A percentile compares a stretch with the other conserved stretches of the same genome.
These are phyloP conservation scores for Malassezia equina DNA, from an alignment of 1,284 basidiomycete species.

Conservation along the genomic window DNA sequence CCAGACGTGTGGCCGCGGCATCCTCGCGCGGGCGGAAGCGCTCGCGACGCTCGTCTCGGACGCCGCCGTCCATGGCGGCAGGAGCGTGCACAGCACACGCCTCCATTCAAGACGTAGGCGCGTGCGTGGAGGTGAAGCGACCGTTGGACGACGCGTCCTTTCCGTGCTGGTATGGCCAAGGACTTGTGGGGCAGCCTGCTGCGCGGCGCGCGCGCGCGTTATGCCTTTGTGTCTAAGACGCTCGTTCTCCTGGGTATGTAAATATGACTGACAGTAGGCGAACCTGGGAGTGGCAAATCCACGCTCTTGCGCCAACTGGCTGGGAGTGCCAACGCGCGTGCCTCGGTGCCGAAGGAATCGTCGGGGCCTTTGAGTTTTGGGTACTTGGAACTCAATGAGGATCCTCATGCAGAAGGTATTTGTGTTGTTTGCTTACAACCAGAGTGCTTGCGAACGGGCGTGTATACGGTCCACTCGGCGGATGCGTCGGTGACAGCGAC, in stretches of 20 bases:
- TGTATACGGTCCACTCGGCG: conserved; percentile 77
- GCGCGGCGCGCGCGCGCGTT: not conserved
- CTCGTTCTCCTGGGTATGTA: conserved; percentile 12
- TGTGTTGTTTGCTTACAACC: not conserved
- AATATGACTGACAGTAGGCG: conserved; percentile 2
- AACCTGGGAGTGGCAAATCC: conserved; percentile 12
- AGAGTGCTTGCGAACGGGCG: conserved; percentile 55
- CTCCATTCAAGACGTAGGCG: conserved; percentile 2
- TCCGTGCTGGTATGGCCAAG: not conserved
- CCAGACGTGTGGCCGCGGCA: conserved; percentile 3
- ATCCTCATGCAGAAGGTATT: conserved; percentile 31
- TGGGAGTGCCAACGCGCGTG: not conserved
- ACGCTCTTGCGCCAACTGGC: conserved; percentile 5
- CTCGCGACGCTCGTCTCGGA: conserved; percentile 12
- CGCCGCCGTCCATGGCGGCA: conserved; percentile 9
- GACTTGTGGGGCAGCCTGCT: conserved; percentile 11
- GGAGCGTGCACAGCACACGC: conserved; percentile 5
- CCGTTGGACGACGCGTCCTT: not conserved
- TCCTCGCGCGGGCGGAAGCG: conserved; percentile 15
- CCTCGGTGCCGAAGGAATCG: conserved; percentile 4
- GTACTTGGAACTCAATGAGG: conserved; percentile 39
- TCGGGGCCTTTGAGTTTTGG: conserved; percentile 24
- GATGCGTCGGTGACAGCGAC: conserved; percentile 63
- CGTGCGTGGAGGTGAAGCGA: not conserved
- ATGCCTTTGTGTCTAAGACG: conserved; percentile 7